A percentile compares a stretch with the other conserved stretches of the same genome.
Conservation (phyloP, 192 early-diverging fungal genomes). For the Blastocladiella britannica region DNA sequence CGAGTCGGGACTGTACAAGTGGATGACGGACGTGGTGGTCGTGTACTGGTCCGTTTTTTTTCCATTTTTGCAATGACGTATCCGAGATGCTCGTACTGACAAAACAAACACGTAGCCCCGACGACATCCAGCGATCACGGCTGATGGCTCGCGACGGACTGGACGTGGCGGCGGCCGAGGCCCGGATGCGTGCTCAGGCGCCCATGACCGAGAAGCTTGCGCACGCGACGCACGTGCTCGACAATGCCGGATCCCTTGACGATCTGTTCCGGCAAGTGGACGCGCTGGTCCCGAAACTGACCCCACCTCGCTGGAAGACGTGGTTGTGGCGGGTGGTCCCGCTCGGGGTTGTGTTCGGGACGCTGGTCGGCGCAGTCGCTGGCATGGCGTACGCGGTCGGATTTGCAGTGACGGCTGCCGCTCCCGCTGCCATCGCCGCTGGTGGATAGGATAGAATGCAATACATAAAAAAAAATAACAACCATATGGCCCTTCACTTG, state of each 20-base stretch:
- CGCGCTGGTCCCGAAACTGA: background rate
- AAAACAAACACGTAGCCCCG: constrained; percentile 28
- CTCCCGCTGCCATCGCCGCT: too few species aligned
- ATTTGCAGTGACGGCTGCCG: too few species aligned
- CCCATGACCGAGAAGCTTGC: constrained; percentile 51
- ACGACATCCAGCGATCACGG: constrained; percentile 46
- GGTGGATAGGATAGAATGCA: too few species aligned
- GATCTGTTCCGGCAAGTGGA: constrained; percentile 25
- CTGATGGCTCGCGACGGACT: constrained; percentile 52
- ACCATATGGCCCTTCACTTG: background rate
- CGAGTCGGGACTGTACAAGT: constrained; percentile 55
- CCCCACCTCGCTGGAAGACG: background rate
- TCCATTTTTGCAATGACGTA: background rate
- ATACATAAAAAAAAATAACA: background rate
- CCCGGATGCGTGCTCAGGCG: constrained; percentile 66
- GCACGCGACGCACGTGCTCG: constrained; percentile 61
- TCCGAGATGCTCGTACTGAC: constrained; percentile 2
- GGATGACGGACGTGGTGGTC: constrained; percentile 50
- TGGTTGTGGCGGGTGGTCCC: background rate
- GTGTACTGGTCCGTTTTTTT: constrained; percentile 47
- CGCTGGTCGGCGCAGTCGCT: too few species aligned
- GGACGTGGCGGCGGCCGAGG: constrained; percentile 34
- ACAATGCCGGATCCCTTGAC: constrained; percentile 49
- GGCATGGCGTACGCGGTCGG: too few species aligned
- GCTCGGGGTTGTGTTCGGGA: background rate